Base-by-base conservation (phyloP, 768 basidiomycete genomes). In the Mycena floridula region DNA sequence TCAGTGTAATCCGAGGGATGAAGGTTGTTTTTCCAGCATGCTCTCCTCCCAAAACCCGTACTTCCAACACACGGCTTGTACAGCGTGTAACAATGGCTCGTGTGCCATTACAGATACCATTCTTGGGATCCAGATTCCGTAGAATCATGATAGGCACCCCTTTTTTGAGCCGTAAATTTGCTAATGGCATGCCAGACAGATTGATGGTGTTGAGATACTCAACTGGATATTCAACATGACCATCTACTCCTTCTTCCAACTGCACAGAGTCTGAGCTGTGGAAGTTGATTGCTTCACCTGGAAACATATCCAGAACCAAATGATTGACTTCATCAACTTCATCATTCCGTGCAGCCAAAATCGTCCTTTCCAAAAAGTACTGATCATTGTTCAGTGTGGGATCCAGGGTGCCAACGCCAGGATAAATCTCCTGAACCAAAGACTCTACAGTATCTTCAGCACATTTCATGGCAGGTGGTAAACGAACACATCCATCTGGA, bases 1-100 rank as follows among this genome's bases (percentile, higher is more conserved):
- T 56, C 7, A 70, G 50, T 0, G 52, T 55, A 9, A 75, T 68
- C 1, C 67, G 44, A 20, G 72, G 72, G 47, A 73, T 67, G 42
- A 72, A 58, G 0, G 53, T 61, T n/a, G 52, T 51, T 13, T 69
- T 46, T 22, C 67, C 69, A 49, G 52, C 43, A 54, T 65, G 59
- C 24, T 63, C 54, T 11, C 72, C 70, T 18, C 62, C 62, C 0
- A 75, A 23, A 8, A 72, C 43, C 12, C 44, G 39, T 25, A 54
- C 51, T 51, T 73, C 63, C 1, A 76, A 37, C 7, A 73, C 68
- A 20, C 61, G 51, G 15, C 46, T 27, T 2, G 42, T 40, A 38
- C 58, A 59, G 0, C 51, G 45, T 4, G 24, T 44, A 6, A 74
- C 25, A 30, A 62, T 52, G 36, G 57, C 44, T 4, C 58, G 51